A percentile compares a stretch with the other conserved stretches of the same genome.
Conservation (phyloP, 179 eudicot genomes). For the Gypsophila paniculata region DNA sequence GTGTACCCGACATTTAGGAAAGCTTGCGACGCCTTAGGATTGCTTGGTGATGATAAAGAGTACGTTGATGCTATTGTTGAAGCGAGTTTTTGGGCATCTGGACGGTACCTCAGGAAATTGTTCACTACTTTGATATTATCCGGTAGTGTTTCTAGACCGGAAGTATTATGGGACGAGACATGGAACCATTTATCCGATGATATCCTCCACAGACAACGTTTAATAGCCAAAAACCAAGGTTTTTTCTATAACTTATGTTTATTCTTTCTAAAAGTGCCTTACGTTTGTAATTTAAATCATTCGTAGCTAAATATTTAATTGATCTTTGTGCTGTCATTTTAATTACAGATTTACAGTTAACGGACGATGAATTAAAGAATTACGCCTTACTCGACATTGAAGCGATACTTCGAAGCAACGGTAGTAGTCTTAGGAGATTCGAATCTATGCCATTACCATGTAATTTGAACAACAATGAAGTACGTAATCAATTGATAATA, state of each 20-base stretch:
- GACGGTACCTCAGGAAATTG: background rate
- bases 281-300: no score
- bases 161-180: background rate
- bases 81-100: background rate
- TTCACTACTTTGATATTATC: background rate
- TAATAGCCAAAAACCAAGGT: background rate
- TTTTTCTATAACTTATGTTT: background rate
- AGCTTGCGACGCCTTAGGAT: conserved; percentile 2
- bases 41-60: conserved; percentile 16
- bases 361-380: background rate
- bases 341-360: background rate
- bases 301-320: no score
- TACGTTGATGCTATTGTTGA: no score
- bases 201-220: conserved; percentile 4
- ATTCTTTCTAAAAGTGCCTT: no score
- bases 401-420: background rate
- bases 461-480: background rate
- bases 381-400: background rate
- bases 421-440: background rate
- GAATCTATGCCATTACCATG: background rate
- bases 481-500: background rate
- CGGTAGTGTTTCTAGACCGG: background rate
- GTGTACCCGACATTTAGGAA: background rate
- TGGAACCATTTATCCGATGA: background rate
- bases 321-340: no score